A percentile compares a stretch with the other conserved stretches of the same genome.
phyloP scores from a whole-genome alignment of 2,329 filamentous ascomycete species.

The Aspergillus clavatus region DNA sequence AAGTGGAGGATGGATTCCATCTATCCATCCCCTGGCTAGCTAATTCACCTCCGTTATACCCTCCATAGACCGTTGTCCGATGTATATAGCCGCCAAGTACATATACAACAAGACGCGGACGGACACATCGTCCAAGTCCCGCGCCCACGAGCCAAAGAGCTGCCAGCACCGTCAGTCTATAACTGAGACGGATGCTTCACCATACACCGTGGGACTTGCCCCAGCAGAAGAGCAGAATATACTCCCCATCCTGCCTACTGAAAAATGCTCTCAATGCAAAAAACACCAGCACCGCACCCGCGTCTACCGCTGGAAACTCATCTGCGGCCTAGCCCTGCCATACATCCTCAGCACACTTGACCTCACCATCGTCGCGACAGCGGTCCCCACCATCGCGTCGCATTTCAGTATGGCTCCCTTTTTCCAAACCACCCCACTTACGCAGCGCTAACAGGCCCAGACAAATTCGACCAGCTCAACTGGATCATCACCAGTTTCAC shows the following conservation, averaged over 20 bases:
- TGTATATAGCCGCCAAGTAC: neutral
- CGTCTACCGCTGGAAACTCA: slow-evolving; percentile 56
- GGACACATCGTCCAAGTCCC: neutral
- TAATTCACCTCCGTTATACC: too few species aligned
- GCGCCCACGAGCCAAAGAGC: neutral
- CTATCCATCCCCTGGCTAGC: too few species aligned
- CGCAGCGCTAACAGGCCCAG: slow-evolving; percentile 23
- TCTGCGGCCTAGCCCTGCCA: slow-evolving; percentile 55
- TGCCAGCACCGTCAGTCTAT: slow-evolving; percentile 8
- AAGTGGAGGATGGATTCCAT: neutral
- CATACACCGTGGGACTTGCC: neutral
- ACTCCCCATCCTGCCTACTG: neutral
- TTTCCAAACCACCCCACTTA: neutral
- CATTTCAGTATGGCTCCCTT: slow-evolving; percentile 52
- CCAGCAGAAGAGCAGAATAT: neutral
- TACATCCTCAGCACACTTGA: slow-evolving; percentile 61
- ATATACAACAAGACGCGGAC: neutral
- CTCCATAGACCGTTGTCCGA: neutral
- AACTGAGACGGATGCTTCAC: neutral
- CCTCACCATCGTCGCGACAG: slow-evolving; percentile 59
- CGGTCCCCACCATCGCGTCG: slow-evolving; percentile 58
- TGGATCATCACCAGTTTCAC: slow-evolving; percentile 69
- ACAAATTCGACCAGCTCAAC: slow-evolving; percentile 55
- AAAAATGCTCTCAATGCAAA: slow-evolving; percentile 19
- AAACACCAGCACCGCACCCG: slow-evolving; percentile 31